Conservation (phyloP, 805 yeast genomes). For the Pichia cephalocereana region DNA sequence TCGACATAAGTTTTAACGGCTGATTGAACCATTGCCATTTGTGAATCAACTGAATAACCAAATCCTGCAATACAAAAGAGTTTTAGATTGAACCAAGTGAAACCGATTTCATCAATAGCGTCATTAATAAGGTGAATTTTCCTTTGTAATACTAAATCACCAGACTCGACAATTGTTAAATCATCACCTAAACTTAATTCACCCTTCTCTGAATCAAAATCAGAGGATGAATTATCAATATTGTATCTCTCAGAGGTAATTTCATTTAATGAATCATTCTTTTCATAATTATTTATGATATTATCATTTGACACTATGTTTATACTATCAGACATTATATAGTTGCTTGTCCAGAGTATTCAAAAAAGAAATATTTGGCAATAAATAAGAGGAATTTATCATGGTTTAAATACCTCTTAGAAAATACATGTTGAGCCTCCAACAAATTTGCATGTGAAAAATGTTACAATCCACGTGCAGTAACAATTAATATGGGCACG, state of each 20-base stretch:
- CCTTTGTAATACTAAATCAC: conserved; percentile 29
- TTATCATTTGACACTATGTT: background rate
- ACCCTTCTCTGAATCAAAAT: conserved; percentile 4
- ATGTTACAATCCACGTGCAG: too few species aligned
- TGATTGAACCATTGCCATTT: conserved; percentile 38
- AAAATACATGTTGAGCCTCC: too few species aligned
- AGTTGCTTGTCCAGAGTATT: too few species aligned
- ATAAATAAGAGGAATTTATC: too few species aligned
- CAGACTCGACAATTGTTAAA: conserved; percentile 16
- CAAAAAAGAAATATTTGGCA: too few species aligned
- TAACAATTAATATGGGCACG: too few species aligned
- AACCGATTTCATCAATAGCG: conserved; percentile 54
- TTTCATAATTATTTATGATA: too few species aligned
- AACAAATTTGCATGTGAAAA: too few species aligned
- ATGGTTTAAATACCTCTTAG: too few species aligned
- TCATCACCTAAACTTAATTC: conserved; percentile 8
- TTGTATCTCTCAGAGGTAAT: background rate
- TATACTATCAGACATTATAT: background rate
- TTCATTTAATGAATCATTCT: background rate
- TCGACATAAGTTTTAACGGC: conserved; percentile 38
- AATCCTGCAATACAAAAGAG: conserved; percentile 44
- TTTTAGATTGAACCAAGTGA: conserved; percentile 46
- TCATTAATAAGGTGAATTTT: conserved; percentile 40
- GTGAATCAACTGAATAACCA: conserved; percentile 51
- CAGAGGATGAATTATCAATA: background rate